Evolutionary conservation across 371 early-diverging fungal species (phyloP).

Genomic region (Mucor irregularis): DNA sequence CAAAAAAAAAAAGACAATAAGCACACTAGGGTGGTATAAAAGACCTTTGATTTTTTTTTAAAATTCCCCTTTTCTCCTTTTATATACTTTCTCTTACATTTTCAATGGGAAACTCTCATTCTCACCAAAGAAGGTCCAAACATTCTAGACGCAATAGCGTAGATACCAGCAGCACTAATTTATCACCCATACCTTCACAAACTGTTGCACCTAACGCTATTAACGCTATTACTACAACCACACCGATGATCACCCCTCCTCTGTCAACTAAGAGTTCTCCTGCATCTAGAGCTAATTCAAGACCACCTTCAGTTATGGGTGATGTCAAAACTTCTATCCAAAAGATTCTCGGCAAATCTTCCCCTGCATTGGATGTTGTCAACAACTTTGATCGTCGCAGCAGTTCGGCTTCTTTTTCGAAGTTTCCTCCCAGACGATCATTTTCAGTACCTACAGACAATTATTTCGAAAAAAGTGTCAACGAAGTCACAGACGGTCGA

Average conservation of each 20-base stretch:
- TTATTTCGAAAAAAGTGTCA: background rate
- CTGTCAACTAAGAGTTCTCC: background rate
- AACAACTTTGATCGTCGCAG: too few species aligned
- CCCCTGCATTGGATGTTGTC: background rate
- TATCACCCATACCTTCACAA: background rate
- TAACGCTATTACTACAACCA: too few species aligned
- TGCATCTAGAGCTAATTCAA: background rate
- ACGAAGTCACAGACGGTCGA: background rate
- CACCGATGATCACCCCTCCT: background rate
- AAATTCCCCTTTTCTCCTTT: background rate
- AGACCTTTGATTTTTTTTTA: background rate
- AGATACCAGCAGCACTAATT: background rate
- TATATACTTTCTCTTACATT: background rate
- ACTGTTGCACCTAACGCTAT: too few species aligned
- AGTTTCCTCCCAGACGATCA: conserved; percentile 2
- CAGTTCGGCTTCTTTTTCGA: too few species aligned
- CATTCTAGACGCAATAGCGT: background rate
- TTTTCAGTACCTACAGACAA: conserved; percentile 2
- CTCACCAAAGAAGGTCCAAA: background rate
- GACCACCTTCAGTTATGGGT: conserved; percentile 6
- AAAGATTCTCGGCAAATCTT: conserved; percentile 2
- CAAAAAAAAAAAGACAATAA: background rate
- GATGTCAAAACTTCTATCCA: background rate
- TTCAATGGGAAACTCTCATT: conserved; percentile 7
- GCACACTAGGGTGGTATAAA: background rate